Conservation (phyloP, 2,329 filamentous ascomycete species). For the Pseudogymnoascus sp. region DNA sequence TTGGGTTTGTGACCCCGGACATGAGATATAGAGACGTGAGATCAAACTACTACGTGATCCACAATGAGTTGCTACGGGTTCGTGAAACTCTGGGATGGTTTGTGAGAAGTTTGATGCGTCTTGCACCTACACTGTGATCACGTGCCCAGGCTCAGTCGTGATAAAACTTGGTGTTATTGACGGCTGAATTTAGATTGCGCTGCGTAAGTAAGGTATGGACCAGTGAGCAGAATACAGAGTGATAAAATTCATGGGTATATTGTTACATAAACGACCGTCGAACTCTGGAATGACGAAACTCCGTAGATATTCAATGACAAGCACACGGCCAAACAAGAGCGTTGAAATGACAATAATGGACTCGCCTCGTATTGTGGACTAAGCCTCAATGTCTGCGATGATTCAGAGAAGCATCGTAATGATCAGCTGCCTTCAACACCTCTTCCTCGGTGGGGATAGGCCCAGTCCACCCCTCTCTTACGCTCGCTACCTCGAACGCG, state of each 20-base stretch:
- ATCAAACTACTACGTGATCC: not conserved
- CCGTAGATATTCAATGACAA: not conserved
- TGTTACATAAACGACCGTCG: not conserved
- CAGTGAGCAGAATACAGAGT: not conserved
- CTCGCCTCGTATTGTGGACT: not conserved
- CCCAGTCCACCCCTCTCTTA: constrained; percentile 19
- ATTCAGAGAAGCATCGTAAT: not conserved
- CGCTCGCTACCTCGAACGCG: constrained; percentile 13
- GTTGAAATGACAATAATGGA: not conserved
- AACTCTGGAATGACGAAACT: not conserved
- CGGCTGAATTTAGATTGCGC: not conserved
- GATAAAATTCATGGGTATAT: constrained; percentile 4
- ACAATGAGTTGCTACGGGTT: not conserved
- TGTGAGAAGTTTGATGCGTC: not conserved
- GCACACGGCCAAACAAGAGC: not conserved
- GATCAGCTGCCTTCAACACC: not conserved
- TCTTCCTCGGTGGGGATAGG: constrained; percentile 20
- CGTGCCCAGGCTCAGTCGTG: not conserved
- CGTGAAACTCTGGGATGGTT: constrained; percentile 5
- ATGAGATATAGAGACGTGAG: not conserved
- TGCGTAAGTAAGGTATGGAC: not conserved
- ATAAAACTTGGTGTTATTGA: not conserved
- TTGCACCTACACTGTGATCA: not conserved
- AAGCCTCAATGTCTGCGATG: not conserved
- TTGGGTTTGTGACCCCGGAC: not conserved